Conservation (phyloP, 257 asterid genomes). For the Anisodus acutangulus region DNA sequence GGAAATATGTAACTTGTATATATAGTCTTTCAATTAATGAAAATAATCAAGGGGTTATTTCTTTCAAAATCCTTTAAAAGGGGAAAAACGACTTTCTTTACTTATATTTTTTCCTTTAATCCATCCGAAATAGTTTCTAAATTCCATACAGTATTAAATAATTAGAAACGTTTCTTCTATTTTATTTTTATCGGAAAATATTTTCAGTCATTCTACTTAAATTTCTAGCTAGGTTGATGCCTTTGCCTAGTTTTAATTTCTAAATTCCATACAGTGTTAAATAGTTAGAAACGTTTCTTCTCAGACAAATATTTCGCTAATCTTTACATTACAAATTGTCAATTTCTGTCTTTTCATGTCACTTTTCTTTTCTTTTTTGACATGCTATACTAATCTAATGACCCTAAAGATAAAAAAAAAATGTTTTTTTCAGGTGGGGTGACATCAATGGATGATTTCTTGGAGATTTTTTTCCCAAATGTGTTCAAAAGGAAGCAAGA, state of each 20-base stretch:
- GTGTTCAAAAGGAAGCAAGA: slow-evolving; percentile 57
- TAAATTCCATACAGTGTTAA: background rate
- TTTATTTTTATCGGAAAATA: background rate
- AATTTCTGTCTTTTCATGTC: too few relatives aligned
- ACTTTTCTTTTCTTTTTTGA: background rate
- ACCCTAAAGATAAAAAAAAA: too few relatives aligned
- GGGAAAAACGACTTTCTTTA: background rate
- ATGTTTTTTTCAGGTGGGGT: slow-evolving; percentile 64
- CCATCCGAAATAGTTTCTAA: background rate
- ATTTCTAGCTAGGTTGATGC: too few relatives aligned
- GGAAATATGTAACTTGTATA: too few relatives aligned
- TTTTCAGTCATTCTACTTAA: background rate
- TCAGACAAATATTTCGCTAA: background rate
- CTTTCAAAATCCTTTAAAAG: background rate
- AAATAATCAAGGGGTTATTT: too few relatives aligned
- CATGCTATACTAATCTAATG: too few relatives aligned
- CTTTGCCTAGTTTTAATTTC: too few relatives aligned
- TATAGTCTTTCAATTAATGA: too few relatives aligned
- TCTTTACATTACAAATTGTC: background rate
- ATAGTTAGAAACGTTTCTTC: background rate
- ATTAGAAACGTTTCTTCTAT: background rate
- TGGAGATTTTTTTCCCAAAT: slow-evolving; percentile 64
- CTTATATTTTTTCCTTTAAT: background rate
- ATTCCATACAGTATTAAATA: background rate
- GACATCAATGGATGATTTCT: slow-evolving; percentile 78